A percentile compares a stretch with the other conserved stretches of the same genome.
Evolutionary conservation across 345 rosid species (phyloP).

Genomic region (Eucalyptus fibrosa): DNA sequence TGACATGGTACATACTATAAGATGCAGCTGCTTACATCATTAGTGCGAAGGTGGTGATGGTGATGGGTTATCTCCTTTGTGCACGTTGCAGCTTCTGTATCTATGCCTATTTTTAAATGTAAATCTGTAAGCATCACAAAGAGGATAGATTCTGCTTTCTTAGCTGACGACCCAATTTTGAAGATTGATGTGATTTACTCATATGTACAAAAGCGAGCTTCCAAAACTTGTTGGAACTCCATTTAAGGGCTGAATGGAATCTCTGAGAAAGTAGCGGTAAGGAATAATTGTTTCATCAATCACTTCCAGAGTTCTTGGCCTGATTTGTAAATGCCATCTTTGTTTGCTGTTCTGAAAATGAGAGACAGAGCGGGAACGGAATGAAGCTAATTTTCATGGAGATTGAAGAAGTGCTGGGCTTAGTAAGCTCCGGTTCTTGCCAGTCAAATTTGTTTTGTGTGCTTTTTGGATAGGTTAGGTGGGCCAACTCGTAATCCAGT

Average conservation of each 20-base stretch:
- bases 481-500: not conserved
- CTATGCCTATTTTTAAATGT: not conserved
- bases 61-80: not conserved
- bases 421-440: not conserved
- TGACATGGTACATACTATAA: not conserved
- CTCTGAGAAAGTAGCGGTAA: not conserved
- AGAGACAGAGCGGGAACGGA: not conserved
- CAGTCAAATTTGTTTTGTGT: not conserved
- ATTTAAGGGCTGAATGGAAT: not conserved
- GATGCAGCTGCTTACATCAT: slow-evolving; percentile 76
- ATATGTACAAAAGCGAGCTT: not conserved
- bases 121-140: not conserved
- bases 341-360: not conserved
- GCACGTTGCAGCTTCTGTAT: not conserved
- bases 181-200: not conserved
- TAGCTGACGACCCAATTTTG: not conserved
- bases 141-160: not conserved
- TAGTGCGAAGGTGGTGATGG: slow-evolving; percentile 71
- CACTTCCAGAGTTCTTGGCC: not conserved
- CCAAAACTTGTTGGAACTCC: not conserved
- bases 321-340: not conserved
- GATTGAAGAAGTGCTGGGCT: not conserved
- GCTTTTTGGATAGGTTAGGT: not conserved
- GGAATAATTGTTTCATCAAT: not conserved
- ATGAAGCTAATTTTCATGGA: not conserved